phyloP scores from a whole-genome alignment of 345 rosid genomes.

The Salix koriyanagi region DNA sequence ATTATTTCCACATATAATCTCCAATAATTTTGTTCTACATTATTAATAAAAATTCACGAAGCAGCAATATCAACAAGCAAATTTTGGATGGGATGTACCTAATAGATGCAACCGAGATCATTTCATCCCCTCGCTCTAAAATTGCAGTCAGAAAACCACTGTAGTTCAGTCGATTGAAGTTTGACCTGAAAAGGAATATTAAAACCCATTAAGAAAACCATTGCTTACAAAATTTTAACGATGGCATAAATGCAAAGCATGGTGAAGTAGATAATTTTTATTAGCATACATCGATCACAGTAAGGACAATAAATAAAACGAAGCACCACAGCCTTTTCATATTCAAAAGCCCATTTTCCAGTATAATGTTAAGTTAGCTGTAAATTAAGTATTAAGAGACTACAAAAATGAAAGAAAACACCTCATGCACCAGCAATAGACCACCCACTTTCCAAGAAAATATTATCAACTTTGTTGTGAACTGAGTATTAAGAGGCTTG shows the following conservation, averaged over 20 bases:
- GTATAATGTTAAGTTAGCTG: not conserved
- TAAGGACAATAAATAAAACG: not conserved
- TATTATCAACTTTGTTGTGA: not conserved
- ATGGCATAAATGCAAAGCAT: not conserved
- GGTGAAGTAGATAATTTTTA: not conserved
- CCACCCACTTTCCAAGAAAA: not conserved
- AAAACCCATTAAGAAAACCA: not conserved
- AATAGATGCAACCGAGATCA: constrained; percentile 76
- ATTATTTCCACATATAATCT: not conserved
- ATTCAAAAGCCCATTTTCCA: not conserved
- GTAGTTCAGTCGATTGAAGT: constrained; percentile 71
- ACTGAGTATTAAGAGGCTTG: not conserved
- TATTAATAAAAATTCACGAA: not conserved
- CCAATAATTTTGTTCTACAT: not conserved
- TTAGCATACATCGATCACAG: not conserved
- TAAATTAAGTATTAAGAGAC: not conserved
- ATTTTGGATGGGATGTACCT: constrained; percentile 41
- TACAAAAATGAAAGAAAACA: not conserved
- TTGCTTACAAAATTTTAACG: not conserved
- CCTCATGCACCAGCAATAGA: not conserved
- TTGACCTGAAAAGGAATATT: constrained; percentile 55
- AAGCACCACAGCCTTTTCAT: not conserved
- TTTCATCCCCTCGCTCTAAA: constrained; percentile 88
- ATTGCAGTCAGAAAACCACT: constrained; percentile 67
- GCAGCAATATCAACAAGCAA: not conserved